A percentile compares a stretch with the other conserved stretches of the same genome.
These are phyloP conservation scores for Abortiporus biennis DNA, from an alignment of 1,284 basidiomycete genomes.

Conservation along the genomic window DNA sequence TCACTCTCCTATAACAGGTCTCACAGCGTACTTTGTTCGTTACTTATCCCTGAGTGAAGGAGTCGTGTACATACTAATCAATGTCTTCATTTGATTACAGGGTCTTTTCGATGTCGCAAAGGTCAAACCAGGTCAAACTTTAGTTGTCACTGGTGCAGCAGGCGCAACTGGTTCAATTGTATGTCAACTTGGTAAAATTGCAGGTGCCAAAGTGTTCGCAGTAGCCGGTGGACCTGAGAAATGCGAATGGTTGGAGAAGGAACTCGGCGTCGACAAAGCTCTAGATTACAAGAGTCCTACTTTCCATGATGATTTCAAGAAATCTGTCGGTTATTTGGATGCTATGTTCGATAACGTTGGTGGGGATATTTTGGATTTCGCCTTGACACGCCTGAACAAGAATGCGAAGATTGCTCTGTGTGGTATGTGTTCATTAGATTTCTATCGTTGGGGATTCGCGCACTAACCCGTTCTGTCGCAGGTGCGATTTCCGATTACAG, in stretches of 20 bases:
- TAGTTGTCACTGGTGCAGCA: slow-evolving; percentile 85
- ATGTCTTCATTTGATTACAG: slow-evolving; percentile 30
- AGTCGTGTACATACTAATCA: no score
- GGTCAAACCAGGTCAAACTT: slow-evolving; percentile 75
- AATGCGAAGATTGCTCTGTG: slow-evolving; percentile 76
- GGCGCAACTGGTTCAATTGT: slow-evolving; percentile 78
- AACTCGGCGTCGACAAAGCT: slow-evolving; percentile 77
- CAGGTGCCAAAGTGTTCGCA: slow-evolving; percentile 77
- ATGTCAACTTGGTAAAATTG: slow-evolving; percentile 73
- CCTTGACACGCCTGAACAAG: slow-evolving; percentile 68
- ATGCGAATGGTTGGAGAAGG: slow-evolving; percentile 75
- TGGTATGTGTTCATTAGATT: slow-evolving; percentile 32
- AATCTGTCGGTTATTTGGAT: slow-evolving; percentile 59
- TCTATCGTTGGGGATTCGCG: slow-evolving; percentile 5
- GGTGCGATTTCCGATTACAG: slow-evolving; percentile 80
- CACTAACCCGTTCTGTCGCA: slow-evolving; percentile 17
- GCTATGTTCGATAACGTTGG: slow-evolving; percentile 89
- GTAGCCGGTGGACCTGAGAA: slow-evolving; percentile 80
- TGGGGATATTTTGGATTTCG: slow-evolving; percentile 77
- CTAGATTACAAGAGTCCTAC: slow-evolving; percentile 84
- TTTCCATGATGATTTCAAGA: slow-evolving; percentile 64
- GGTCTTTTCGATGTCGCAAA: slow-evolving; percentile 78
- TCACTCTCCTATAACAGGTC: slow-evolving; percentile 37
- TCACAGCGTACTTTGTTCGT: slow-evolving; percentile 86
- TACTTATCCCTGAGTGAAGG: no score